Percentiles rank a stretch among this genome's conserved stretches.
Evolutionary conservation across 768 basidiomycete species (phyloP).

Genomic region (Albatrellus ellisii): DNA sequence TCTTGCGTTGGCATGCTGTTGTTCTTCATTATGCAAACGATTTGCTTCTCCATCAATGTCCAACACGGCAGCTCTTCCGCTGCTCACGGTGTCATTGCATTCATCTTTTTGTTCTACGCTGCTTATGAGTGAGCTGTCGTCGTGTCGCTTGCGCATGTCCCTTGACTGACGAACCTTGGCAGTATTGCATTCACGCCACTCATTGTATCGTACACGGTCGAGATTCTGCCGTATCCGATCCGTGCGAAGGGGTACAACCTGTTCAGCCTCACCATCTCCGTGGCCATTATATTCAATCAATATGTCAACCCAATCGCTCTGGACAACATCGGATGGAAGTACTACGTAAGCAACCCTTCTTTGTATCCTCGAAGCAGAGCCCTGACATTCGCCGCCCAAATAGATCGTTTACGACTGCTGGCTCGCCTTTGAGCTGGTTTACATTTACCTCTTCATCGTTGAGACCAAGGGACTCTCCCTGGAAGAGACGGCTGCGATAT

Average conservation of each 20-base stretch:
- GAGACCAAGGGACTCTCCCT: conserved; percentile 65
- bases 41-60: conserved; percentile 39
- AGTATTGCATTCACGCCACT: conserved; percentile 77
- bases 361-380: neutral
- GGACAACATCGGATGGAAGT: conserved; percentile 53
- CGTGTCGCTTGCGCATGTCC: neutral
- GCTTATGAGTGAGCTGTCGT: conserved; percentile 48
- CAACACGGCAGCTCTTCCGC: conserved; percentile 17
- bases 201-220: conserved; percentile 77
- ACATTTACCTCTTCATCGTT: conserved; percentile 52
- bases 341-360: conserved; percentile 36
- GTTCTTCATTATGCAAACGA: conserved; percentile 57
- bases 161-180: conserved; percentile 2
- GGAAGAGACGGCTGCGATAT: conserved; percentile 73
- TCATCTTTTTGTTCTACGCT: conserved; percentile 77
- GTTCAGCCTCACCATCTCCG: conserved; percentile 67
- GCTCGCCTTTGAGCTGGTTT: conserved; percentile 53
- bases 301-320: conserved; percentile 79
- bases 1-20: conserved; percentile 47
- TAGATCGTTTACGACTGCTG: conserved; percentile 60
- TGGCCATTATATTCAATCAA: conserved; percentile 81
- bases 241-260: conserved; percentile 81
- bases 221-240: conserved; percentile 73
- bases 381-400: neutral
- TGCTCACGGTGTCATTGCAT: conserved; percentile 56